phyloP scores from a whole-genome alignment of 495 filamentous ascomycete species.

The Hamigera avellanea region DNA sequence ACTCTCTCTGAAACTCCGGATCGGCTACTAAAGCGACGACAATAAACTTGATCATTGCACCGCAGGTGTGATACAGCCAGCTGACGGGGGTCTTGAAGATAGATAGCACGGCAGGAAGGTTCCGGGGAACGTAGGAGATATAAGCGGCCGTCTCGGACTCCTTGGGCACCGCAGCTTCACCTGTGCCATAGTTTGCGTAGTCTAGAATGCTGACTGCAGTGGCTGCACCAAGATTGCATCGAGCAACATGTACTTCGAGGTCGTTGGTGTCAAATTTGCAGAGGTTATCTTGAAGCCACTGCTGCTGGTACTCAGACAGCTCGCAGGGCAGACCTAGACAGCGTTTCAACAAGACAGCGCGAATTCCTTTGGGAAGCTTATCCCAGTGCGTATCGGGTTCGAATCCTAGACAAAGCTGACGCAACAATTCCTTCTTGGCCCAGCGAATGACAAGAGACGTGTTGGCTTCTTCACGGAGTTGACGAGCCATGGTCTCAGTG shows the following conservation, averaged over 20 bases:
- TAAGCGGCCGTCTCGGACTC: conserved; percentile 18
- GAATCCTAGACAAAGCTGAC: conserved; percentile 31
- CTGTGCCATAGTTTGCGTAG: conserved; percentile 25
- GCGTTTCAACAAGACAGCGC: conserved; percentile 22
- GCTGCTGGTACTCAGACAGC: conserved; percentile 14
- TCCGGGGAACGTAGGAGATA: conserved; percentile 21
- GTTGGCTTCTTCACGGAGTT: conserved; percentile 26
- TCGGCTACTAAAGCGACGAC: conserved; percentile 43
- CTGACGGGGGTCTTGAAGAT: conserved; percentile 18
- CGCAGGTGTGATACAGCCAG: conserved; percentile 28
- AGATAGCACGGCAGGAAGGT: conserved; percentile 12
- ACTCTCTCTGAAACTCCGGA: conserved; percentile 47
- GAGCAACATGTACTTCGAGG: conserved; percentile 25
- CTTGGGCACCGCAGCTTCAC: conserved; percentile 16
- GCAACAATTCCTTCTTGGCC: conserved; percentile 32
- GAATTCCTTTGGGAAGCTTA: conserved; percentile 22
- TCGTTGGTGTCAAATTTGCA: conserved; percentile 25
- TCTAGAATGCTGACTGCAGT: conserved; percentile 27
- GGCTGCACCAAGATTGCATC: conserved; percentile 31
- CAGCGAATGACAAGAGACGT: conserved; percentile 20
- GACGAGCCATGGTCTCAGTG: conserved; percentile 23
- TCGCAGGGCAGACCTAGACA: conserved; percentile 22
- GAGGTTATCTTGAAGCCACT: conserved; percentile 25
- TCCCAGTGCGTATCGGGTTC: conserved; percentile 34
- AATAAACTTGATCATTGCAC: conserved; percentile 38